A percentile compares a stretch with the other conserved stretches of the same genome.
Conservation (phyloP, 768 basidiomycete genomes). For the Chalciporus chontae region DNA sequence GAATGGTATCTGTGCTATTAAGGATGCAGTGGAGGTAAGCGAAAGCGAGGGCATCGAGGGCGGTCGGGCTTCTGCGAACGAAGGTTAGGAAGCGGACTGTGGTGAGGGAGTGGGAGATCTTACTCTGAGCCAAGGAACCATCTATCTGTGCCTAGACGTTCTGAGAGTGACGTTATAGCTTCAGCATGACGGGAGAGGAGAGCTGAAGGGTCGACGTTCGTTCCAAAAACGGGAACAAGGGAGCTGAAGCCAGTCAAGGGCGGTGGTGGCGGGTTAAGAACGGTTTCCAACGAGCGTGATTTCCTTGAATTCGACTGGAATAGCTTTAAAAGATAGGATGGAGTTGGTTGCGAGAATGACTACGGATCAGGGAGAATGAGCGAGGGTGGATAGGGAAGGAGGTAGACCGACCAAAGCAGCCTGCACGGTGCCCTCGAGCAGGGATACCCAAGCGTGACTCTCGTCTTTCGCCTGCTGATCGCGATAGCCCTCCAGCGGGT, state of each 20-base stretch:
- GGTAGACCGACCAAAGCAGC: conserved; percentile 59
- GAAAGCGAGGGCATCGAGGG: conserved; percentile 78
- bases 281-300: conserved; percentile 40
- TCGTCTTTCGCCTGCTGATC: conserved; percentile 61
- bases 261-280: conserved; percentile 63
- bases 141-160: conserved; percentile 68
- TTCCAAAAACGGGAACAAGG: conserved; percentile 57
- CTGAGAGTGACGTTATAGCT: conserved; percentile 69
- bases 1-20: conserved; percentile 38
- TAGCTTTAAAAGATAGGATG: conserved; percentile 41
- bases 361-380: conserved; percentile 22
- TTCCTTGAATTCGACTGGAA: conserved; percentile 34
- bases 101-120: conserved; percentile 15
- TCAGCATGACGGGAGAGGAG: conserved; percentile 62
- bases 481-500: conserved; percentile 63
- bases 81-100: no score
- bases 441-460: conserved; percentile 76
- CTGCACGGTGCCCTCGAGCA: conserved; percentile 75
- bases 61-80: conserved; percentile 61
- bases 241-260: conserved; percentile 69
- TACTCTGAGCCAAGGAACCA: conserved; percentile 82
- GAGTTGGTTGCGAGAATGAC: conserved; percentile 47
- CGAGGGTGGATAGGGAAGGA: not conserved
- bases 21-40: conserved; percentile 75
- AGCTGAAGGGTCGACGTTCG: conserved; percentile 47